Evolutionary conservation across 2,329 filamentous ascomycete species (phyloP).

Genomic region (Remersonia thermophila): DNA sequence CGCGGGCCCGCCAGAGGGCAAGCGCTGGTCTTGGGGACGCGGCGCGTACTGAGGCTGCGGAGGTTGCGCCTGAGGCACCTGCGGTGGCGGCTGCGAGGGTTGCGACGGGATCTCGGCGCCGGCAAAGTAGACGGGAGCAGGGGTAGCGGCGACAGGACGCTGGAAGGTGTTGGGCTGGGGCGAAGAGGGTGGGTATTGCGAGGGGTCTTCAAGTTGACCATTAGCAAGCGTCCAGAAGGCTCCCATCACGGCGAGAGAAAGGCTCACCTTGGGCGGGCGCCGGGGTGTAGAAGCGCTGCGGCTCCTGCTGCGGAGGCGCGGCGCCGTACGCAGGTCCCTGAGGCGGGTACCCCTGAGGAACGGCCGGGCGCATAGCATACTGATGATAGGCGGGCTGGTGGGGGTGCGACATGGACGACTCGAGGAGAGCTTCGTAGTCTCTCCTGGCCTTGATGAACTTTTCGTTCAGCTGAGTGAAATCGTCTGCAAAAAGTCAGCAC

Average conservation of each 20-base stretch:
- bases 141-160: conserved; percentile 34
- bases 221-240: no score
- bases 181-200: conserved; percentile 34
- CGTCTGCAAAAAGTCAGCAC: conserved; percentile 47
- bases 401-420: conserved; percentile 94
- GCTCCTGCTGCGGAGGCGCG: conserved; percentile 39
- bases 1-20: conserved; percentile 30
- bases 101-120: conserved; percentile 40
- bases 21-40: conserved; percentile 37
- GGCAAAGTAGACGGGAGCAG: conserved; percentile 54
- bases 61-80: conserved; percentile 18
- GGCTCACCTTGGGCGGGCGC: conserved; percentile 34
- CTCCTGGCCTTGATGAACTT: conserved; percentile 98
- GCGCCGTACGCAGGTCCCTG: conserved; percentile 24
- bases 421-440: conserved; percentile 91
- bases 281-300: conserved; percentile 58
- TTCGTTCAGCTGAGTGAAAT: conserved; percentile 96
- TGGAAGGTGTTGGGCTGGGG: conserved; percentile 45
- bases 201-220: conserved; percentile 14
- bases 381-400: conserved; percentile 67
- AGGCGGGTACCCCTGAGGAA: conserved; percentile 28
- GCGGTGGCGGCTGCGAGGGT: conserved; percentile 12
- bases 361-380: conserved; percentile 41
- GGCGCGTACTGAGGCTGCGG: conserved; percentile 38
- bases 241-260: no score